Evolutionary conservation across 2,329 filamentous ascomycete genomes (phyloP).

Genomic region (Tetracladium maxilliforme): DNA sequence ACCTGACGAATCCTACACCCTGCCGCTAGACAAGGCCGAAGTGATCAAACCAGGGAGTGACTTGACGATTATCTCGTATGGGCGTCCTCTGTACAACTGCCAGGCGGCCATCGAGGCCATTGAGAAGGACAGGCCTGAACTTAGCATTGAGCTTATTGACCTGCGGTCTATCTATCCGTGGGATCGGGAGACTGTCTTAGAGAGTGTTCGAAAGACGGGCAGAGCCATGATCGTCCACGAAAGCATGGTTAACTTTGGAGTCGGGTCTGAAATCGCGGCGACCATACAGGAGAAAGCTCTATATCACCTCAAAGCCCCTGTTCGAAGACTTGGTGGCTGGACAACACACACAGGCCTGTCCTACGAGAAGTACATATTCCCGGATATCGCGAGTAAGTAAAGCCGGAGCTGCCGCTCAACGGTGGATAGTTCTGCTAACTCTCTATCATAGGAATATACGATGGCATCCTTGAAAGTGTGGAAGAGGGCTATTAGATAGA

Average conservation of each 20-base stretch:
- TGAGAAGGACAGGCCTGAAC: slow-evolving; percentile 57
- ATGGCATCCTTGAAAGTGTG: too few relatives aligned
- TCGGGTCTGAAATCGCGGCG: slow-evolving; percentile 80
- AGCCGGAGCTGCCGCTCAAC: slow-evolving; percentile 1
- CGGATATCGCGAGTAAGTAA: slow-evolving; percentile 72
- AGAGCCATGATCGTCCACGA: slow-evolving; percentile 82
- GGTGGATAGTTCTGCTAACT: slow-evolving; percentile 11
- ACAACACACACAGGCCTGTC: slow-evolving; percentile 67
- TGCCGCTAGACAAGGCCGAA: slow-evolving; percentile 78
- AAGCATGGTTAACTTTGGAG: slow-evolving; percentile 77
- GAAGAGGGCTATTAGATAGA: too few relatives aligned
- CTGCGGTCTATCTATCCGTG: slow-evolving; percentile 81
- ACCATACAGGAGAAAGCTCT: slow-evolving; percentile 82
- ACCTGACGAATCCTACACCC: slow-evolving; percentile 63
- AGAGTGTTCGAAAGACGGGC: slow-evolving; percentile 78
- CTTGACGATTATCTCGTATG: slow-evolving; percentile 76
- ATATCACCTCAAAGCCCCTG: slow-evolving; percentile 68
- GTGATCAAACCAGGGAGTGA: slow-evolving; percentile 67
- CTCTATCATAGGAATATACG: slow-evolving; percentile 2
- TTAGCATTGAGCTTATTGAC: slow-evolving; percentile 75
- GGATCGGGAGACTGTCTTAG: slow-evolving; percentile 68
- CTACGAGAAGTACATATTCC: slow-evolving; percentile 70
- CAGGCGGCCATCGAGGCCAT: slow-evolving; percentile 61
- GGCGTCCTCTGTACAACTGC: slow-evolving; percentile 78
- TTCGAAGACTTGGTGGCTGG: slow-evolving; percentile 79